These are phyloP conservation scores for Amyloporia xantha DNA, from an alignment of 768 basidiomycete species.

Conservation along the genomic window DNA sequence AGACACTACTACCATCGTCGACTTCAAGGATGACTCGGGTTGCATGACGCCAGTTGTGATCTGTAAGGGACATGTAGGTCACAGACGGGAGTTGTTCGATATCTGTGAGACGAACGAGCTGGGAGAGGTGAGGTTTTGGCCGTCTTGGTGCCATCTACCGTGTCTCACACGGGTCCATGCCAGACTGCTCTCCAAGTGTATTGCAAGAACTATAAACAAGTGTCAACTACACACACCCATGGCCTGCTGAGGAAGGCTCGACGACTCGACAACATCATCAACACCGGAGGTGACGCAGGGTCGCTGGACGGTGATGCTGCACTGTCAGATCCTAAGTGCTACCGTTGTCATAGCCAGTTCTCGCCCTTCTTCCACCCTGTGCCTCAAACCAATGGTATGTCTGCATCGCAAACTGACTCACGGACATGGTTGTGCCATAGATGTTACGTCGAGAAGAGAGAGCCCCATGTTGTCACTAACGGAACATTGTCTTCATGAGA, in stretches of 20 bases:
- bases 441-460: conserved; percentile 32
- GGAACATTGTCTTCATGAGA: conserved; percentile 17
- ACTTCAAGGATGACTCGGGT: conserved; percentile 74
- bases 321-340: conserved; percentile 37
- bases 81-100: conserved; percentile 67
- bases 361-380: conserved; percentile 70
- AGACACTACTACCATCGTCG: conserved; percentile 56
- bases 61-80: conserved; percentile 65
- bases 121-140: conserved; percentile 53
- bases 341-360: conserved; percentile 57
- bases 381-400: conserved; percentile 5
- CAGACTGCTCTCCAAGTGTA: conserved; percentile 91
- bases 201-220: conserved; percentile 79
- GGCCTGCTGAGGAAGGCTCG: conserved; percentile 85
- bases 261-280: conserved; percentile 70
- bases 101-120: conserved; percentile 82
- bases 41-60: conserved; percentile 71
- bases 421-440: conserved; percentile 36
- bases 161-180: neutral
- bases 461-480: conserved; percentile 15
- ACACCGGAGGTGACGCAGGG: conserved; percentile 21
- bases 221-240: conserved; percentile 64
- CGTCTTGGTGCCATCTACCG: neutral
- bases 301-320: conserved; percentile 2
- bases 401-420: conserved; percentile 7